phyloP scores from a whole-genome alignment of 2,329 filamentous ascomycete species.

The Colletotrichum coccodes region DNA sequence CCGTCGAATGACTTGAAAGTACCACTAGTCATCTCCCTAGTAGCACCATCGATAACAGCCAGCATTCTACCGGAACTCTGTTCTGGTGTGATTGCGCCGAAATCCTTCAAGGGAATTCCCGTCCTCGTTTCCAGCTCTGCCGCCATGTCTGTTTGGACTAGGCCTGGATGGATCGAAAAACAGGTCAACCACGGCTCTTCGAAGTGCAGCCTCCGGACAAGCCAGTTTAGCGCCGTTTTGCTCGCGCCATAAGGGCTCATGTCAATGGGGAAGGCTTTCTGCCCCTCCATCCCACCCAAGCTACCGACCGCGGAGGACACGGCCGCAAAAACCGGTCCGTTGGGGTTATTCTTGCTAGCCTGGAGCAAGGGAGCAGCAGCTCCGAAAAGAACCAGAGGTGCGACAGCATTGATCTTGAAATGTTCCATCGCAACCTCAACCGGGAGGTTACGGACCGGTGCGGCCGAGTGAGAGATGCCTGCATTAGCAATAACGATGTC shows the following conservation, averaged over 20 bases:
- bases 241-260: background rate
- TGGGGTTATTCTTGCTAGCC: background rate
- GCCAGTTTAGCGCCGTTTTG: slow-evolving; percentile 33
- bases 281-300: slow-evolving; percentile 14
- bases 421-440: slow-evolving; percentile 41
- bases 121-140: background rate
- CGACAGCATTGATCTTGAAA: slow-evolving; percentile 48
- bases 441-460: slow-evolving; percentile 38
- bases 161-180: slow-evolving; percentile 24
- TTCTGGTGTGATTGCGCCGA: slow-evolving; percentile 30
- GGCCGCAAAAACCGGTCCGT: slow-evolving; percentile 37
- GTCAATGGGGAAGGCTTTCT: background rate
- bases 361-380: slow-evolving; percentile 40
- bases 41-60: background rate
- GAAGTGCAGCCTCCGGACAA: slow-evolving; percentile 34
- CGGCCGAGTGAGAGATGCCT: slow-evolving; percentile 40
- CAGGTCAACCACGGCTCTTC: slow-evolving; percentile 37
- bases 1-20: background rate
- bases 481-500: slow-evolving; percentile 66
- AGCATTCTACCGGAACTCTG: slow-evolving; percentile 15
- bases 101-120: background rate
- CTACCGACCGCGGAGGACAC: slow-evolving; percentile 38
- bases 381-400: slow-evolving; percentile 20
- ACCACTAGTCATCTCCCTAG: background rate
- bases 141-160: background rate